Conservation (phyloP, 805 yeast species). For the Saccharomycopsis sp. region DNA sequence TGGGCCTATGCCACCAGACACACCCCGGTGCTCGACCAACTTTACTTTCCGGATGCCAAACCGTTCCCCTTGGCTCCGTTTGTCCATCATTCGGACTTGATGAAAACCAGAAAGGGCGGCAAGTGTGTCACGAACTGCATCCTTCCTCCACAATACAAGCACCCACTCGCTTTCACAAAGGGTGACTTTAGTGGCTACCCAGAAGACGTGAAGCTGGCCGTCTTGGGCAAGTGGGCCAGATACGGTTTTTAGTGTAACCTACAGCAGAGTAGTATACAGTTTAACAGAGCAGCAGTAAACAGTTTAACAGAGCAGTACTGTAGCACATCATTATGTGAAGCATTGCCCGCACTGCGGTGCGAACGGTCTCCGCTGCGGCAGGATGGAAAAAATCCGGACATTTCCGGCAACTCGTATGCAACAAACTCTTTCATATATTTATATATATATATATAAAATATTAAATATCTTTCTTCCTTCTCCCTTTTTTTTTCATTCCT, state of each 20-base stretch:
- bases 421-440: no score
- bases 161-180: background rate
- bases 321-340: no score
- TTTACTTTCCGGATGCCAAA: background rate
- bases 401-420: no score
- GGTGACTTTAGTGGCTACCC: conserved; percentile 3
- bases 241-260: background rate
- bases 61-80: conserved; percentile 1
- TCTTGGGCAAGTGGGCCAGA: background rate
- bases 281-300: no score
- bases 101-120: no score
- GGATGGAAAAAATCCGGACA: no score
- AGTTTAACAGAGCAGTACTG: no score
- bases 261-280: no score
- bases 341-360: no score
- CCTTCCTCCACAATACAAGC: conserved; percentile 2
- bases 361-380: no score
- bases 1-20: conserved; percentile 4
- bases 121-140: conserved; percentile 2
- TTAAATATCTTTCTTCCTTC: background rate
- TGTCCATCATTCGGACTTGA: background rate
- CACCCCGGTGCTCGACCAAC: conserved; percentile 1
- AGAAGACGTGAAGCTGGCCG: background rate
- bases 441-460: no score
- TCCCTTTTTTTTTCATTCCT: background rate